Conservation (phyloP, 2,329 filamentous ascomycete genomes). For the Ascochyta lentis region DNA sequence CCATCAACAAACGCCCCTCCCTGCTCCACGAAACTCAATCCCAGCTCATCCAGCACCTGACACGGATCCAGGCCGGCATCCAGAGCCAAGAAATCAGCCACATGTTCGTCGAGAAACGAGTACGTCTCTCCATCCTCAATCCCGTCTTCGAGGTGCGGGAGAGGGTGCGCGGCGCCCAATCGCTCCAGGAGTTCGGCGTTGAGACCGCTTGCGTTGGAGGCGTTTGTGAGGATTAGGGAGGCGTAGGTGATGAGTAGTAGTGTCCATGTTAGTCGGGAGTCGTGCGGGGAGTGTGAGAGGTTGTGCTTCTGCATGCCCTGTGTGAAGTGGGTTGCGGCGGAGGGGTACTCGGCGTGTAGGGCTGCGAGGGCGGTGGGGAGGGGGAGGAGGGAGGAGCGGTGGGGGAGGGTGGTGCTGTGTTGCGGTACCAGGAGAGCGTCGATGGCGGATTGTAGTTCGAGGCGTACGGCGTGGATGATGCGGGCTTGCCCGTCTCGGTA, state of each 20-base stretch:
- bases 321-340: constrained; percentile 16
- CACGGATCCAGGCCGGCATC: neutral
- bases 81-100: constrained; percentile 25
- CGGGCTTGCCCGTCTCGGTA: constrained; percentile 52
- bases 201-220: neutral
- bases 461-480: constrained; percentile 34
- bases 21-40: constrained; percentile 18
- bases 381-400: constrained; percentile 21
- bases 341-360: constrained; percentile 21
- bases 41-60: constrained; percentile 26
- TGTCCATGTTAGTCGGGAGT: constrained; percentile 31
- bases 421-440: constrained; percentile 8
- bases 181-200: constrained; percentile 13
- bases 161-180: constrained; percentile 20
- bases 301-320: constrained; percentile 20
- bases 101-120: constrained; percentile 29
- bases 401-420: neutral
- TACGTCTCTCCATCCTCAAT: constrained; percentile 35
- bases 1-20: constrained; percentile 12
- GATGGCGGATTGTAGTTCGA: constrained; percentile 30
- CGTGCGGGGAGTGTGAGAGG: constrained; percentile 8
- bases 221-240: constrained; percentile 20
- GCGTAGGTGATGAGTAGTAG: constrained; percentile 30
- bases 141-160: constrained; percentile 31
- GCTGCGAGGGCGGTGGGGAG: constrained; percentile 18